Conservation (phyloP, 176 grass and related monocot genomes). For the Paspalum notatum region DNA sequence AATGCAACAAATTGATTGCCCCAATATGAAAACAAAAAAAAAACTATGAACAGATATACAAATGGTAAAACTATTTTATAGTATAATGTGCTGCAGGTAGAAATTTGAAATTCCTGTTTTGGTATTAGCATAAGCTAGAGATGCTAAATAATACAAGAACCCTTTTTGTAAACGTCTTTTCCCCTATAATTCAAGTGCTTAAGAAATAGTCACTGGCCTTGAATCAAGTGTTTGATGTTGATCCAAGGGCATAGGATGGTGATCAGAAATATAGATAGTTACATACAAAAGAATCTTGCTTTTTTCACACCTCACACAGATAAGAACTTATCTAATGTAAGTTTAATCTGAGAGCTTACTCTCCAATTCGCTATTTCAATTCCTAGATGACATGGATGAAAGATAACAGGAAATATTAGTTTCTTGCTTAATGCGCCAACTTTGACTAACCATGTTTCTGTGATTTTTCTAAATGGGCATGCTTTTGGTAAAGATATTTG, state of each 20-base stretch:
- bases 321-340: not conserved
- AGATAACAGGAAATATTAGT: slow-evolving; percentile 28
- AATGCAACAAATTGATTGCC: not conserved
- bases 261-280: not conserved
- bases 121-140: not conserved
- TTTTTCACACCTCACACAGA: not conserved
- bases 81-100: not conserved
- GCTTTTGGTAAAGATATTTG: slow-evolving; percentile 38
- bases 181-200: not conserved
- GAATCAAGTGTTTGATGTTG: not conserved
- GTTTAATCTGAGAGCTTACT: not conserved
- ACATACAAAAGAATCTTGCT: not conserved
- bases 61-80: not conserved
- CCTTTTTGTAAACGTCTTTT: not conserved
- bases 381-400: slow-evolving; percentile 14
- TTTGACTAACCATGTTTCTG: slow-evolving; percentile 32
- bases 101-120: slow-evolving; percentile 16
- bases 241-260: not conserved
- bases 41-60: not conserved
- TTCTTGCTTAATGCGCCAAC: slow-evolving; percentile 23
- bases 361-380: slow-evolving; percentile 19
- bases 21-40: not conserved
- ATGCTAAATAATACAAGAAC: slow-evolving; percentile 4
- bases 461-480: slow-evolving; percentile 13
- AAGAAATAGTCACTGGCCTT: not conserved